phyloP scores from a whole-genome alignment of 2,329 filamentous ascomycete species.

The Dactylellina haptotyla region DNA sequence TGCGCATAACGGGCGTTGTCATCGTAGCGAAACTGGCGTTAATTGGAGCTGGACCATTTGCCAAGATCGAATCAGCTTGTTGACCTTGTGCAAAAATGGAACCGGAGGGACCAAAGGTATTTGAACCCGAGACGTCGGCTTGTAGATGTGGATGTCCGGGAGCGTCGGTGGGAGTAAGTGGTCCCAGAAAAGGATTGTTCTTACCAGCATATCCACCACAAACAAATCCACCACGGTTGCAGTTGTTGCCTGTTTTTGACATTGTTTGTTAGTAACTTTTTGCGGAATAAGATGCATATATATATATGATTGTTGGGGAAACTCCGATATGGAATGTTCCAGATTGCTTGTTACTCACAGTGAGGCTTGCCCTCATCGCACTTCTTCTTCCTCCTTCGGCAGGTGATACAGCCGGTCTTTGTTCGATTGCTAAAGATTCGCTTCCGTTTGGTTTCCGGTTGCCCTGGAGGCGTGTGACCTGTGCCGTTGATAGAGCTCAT shows the following conservation, averaged over 20 bases:
- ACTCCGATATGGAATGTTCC: too few relatives aligned
- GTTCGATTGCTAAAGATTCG: slow-evolving; percentile 92
- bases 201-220: slow-evolving; percentile 90
- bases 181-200: slow-evolving; percentile 77
- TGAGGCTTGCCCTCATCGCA: slow-evolving; percentile 93
- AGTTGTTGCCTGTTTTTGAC: slow-evolving; percentile 77
- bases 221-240: slow-evolving; percentile 85
- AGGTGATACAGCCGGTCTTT: slow-evolving; percentile 95
- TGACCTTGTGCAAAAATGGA: slow-evolving; percentile 52
- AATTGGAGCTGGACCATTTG: slow-evolving; percentile 52
- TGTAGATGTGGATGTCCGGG: slow-evolving; percentile 59
- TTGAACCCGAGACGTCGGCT: slow-evolving; percentile 38
- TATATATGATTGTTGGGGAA: slow-evolving; percentile 32
- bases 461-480: slow-evolving; percentile 32
- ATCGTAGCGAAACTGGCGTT: slow-evolving; percentile 51
- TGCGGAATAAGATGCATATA: slow-evolving; percentile 17
- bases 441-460: slow-evolving; percentile 68
- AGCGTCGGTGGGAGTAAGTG: slow-evolving; percentile 75
- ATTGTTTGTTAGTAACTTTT: slow-evolving; percentile 18
- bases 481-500: slow-evolving; percentile 38
- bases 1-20: slow-evolving; percentile 36
- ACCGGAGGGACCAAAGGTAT: slow-evolving; percentile 33
- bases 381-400: slow-evolving; percentile 93
- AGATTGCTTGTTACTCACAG: slow-evolving; percentile 69
- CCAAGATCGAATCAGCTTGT: slow-evolving; percentile 55